These are phyloP conservation scores for Bimuria novae-zelandiae DNA, from an alignment of 2,329 filamentous ascomycete species.

Conservation along the genomic window DNA sequence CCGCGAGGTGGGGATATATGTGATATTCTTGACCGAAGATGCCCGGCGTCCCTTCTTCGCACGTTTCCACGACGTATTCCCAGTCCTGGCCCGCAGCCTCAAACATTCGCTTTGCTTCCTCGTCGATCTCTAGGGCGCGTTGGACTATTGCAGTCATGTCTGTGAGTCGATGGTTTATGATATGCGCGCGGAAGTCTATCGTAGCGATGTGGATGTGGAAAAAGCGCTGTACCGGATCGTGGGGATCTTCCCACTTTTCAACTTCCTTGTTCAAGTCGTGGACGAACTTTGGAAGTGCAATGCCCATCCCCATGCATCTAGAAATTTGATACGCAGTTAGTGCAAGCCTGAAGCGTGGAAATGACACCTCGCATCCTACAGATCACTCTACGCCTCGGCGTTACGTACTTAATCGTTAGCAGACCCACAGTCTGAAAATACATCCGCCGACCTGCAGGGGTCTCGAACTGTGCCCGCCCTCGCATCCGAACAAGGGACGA, in stretches of 20 bases:
- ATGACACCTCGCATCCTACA: no score
- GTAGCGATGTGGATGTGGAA: conserved; percentile 35
- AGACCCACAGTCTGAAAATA: conserved; percentile 36
- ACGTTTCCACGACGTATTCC: conserved; percentile 27
- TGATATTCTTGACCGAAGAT: conserved; percentile 38
- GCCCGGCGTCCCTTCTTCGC: conserved; percentile 15
- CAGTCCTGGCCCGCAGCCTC: conserved; percentile 23
- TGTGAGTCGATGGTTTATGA: conserved; percentile 21
- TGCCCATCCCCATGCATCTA: conserved; percentile 32
- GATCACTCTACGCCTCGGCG: no score
- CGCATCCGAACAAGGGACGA: conserved; percentile 39
- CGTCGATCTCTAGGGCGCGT: conserved; percentile 31
- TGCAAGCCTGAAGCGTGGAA: no score
- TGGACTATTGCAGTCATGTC: conserved; percentile 29
- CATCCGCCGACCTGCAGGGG: conserved; percentile 37
- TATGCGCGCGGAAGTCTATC: conserved; percentile 33
- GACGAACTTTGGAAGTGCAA: conserved; percentile 29
- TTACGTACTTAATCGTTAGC: conserved; percentile 29
- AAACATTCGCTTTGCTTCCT: conserved; percentile 26
- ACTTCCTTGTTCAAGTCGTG: conserved; percentile 32
- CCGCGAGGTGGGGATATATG: conserved; percentile 32
- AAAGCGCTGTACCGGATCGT: conserved; percentile 32
- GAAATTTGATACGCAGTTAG: no score
- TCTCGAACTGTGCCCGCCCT: conserved; percentile 34
- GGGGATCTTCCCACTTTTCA: conserved; percentile 20